phyloP scores from a whole-genome alignment of 2,329 filamentous ascomycete species.

The Alternaria conjuncta region DNA sequence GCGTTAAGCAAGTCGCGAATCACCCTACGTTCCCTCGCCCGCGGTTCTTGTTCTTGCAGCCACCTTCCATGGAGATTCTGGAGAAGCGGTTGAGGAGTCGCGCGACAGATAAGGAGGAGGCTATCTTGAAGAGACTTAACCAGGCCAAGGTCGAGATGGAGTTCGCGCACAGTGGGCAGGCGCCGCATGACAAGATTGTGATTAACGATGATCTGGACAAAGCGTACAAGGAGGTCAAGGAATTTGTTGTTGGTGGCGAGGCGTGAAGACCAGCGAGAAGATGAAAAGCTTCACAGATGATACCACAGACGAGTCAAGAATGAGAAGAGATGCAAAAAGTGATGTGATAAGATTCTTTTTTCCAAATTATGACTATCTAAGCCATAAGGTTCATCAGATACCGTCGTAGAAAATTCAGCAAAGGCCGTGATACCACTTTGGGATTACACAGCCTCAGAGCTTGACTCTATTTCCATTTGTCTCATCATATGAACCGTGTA shows the following conservation, averaged over 20 bases:
- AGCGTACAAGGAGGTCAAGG: slow-evolving; percentile 58
- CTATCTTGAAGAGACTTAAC: slow-evolving; percentile 56
- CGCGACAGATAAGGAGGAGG: slow-evolving; percentile 56
- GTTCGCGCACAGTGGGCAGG: slow-evolving; percentile 47
- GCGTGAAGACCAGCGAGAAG: slow-evolving; percentile 17
- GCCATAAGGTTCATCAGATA: slow-evolving; percentile 54
- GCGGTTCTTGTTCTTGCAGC: slow-evolving; percentile 83
- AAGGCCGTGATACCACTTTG: slow-evolving; percentile 53
- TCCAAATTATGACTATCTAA: slow-evolving; percentile 31
- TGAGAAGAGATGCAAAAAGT: neutral
- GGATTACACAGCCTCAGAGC: slow-evolving; percentile 74
- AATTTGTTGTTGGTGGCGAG: slow-evolving; percentile 55
- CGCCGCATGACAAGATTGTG: slow-evolving; percentile 60
- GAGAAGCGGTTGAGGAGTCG: slow-evolving; percentile 63
- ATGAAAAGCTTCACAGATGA: slow-evolving; percentile 4
- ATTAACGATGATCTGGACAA: slow-evolving; percentile 60
- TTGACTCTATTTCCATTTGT: slow-evolving; percentile 94
- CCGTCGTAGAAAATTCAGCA: slow-evolving; percentile 55
- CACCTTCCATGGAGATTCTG: slow-evolving; percentile 75
- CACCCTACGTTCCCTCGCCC: slow-evolving; percentile 69
- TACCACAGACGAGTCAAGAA: slow-evolving; percentile 9
- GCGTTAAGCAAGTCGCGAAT: slow-evolving; percentile 89
- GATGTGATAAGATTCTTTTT: neutral
- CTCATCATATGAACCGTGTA: slow-evolving; percentile 78
- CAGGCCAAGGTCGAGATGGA: slow-evolving; percentile 55